Evolutionary conservation across 129 eudicot species (phyloP).

Genomic region (Mikania micrantha): DNA sequence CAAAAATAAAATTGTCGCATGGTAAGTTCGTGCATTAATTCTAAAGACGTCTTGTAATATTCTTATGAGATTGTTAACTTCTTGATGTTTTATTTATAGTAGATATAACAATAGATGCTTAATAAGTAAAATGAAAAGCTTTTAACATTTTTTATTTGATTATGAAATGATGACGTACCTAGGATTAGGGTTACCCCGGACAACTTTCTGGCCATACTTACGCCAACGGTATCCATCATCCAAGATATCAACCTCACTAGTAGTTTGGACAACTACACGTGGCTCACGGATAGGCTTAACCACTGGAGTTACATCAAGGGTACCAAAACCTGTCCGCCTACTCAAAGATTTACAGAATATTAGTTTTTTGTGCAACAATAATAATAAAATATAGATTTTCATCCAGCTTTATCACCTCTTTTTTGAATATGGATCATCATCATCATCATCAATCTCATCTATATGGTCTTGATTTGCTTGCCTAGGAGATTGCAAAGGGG

Average conservation of each 20-base stretch:
- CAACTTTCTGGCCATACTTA: conserved; percentile 98
- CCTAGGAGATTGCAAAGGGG: conserved; percentile 62
- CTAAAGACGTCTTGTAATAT: not conserved
- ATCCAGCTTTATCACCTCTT: conserved; percentile 44
- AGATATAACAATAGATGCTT: not conserved
- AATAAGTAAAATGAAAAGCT: not conserved
- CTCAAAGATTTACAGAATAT: not conserved
- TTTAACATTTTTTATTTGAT: not conserved
- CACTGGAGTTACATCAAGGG: conserved; percentile 73
- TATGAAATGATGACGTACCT: conserved; percentile 47
- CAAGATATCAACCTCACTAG: conserved; percentile 93
- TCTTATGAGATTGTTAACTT: not conserved
- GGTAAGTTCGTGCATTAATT: not conserved
- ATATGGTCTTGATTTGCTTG: conserved; percentile 45
- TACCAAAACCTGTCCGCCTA: conserved; percentile 70
- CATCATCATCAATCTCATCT: conserved; percentile 67
- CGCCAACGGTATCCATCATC: conserved; percentile 99
- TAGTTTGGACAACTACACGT: conserved; percentile 94
- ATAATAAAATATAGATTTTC: not conserved
- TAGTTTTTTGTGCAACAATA: conserved; percentile 16
- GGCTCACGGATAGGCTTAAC: conserved; percentile 97
- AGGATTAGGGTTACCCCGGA: conserved; percentile 96
- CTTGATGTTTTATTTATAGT: not conserved
- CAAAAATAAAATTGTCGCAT: not conserved
- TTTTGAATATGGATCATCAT: conserved; percentile 74